phyloP scores from a whole-genome alignment of 225 moss, liverwort and hornwort genomes.

The Physcomitrium patens region DNA sequence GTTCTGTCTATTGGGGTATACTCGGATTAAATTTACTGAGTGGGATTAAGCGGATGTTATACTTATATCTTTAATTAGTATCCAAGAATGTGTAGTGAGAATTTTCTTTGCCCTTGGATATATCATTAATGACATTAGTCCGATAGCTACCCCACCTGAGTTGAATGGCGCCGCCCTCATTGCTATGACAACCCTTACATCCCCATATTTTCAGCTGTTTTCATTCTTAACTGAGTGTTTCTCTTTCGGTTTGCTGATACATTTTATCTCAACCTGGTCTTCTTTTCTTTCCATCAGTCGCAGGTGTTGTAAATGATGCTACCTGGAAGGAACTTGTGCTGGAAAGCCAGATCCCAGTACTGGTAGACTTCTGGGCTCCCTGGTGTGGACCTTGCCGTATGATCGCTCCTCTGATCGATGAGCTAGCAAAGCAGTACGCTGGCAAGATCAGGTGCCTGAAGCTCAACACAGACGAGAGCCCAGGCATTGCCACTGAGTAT shows the following conservation, averaged over 20 bases:
- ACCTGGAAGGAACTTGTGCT: slow-evolving; percentile 75
- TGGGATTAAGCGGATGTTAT: too few species aligned
- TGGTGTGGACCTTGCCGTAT: slow-evolving; percentile 97
- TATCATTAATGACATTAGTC: too few species aligned
- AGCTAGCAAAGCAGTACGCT: slow-evolving; percentile 71
- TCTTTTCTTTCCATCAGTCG: slow-evolving; percentile 38
- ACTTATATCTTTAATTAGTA: too few species aligned
- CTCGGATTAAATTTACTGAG: too few species aligned
- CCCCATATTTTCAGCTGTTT: too few species aligned
- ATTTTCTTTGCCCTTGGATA: too few species aligned
- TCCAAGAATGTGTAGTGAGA: too few species aligned
- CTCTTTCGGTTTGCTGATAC: neutral
- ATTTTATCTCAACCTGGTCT: neutral
- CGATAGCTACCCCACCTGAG: too few species aligned
- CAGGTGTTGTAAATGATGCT: slow-evolving; percentile 68
- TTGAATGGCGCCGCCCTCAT: too few species aligned
- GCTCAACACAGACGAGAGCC: slow-evolving; percentile 86
- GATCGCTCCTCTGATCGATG: slow-evolving; percentile 86
- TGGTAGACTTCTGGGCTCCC: slow-evolving; percentile 94
- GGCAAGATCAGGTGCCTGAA: slow-evolving; percentile 82
- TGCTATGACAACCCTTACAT: too few species aligned
- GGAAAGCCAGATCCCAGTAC: slow-evolving; percentile 73
- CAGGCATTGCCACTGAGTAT: slow-evolving; percentile 77
- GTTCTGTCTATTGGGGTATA: too few species aligned
- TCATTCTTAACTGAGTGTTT: neutral